Evolutionary conservation across 306 rosid species (phyloP).

Genomic region (Dryas octopetala): DNA sequence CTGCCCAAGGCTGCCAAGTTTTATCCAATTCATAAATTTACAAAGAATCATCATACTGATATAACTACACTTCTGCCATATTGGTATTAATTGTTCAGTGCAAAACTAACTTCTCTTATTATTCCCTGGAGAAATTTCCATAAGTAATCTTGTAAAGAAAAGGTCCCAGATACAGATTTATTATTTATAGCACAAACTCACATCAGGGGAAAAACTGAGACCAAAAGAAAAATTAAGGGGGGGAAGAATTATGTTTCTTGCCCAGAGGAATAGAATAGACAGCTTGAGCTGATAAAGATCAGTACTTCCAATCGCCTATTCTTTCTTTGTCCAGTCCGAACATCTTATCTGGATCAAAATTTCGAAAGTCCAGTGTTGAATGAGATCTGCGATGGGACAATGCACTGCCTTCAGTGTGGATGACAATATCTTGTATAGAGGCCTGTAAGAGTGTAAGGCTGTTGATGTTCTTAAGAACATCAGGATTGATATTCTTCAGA

Average conservation of each 20-base stretch:
- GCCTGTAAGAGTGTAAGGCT: constrained; percentile 55
- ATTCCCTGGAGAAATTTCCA: neutral
- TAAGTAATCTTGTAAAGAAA: neutral
- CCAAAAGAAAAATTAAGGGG: neutral
- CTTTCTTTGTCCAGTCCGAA: constrained; percentile 33
- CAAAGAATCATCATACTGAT: no score
- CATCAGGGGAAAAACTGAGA: neutral
- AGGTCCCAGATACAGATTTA: constrained; percentile 18
- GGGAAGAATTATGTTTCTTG: constrained; percentile 5
- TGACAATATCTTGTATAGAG: constrained; percentile 52
- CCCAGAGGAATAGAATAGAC: neutral
- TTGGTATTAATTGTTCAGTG: neutral
- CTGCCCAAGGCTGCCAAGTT: no score
- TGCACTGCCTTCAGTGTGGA: constrained; percentile 46
- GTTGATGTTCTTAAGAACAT: constrained; percentile 61
- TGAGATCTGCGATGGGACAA: constrained; percentile 45
- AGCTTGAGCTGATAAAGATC: neutral
- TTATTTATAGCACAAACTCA: constrained; percentile 26
- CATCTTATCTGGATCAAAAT: constrained; percentile 35
- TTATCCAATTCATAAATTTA: no score
- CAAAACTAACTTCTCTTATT: neutral
- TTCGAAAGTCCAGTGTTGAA: constrained; percentile 55
- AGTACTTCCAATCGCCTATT: constrained; percentile 12
- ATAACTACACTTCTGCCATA: no score
- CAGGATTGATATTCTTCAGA: constrained; percentile 65